Conservation (phyloP, 2,329 filamentous ascomycete species). For the Microcera coccophila region DNA sequence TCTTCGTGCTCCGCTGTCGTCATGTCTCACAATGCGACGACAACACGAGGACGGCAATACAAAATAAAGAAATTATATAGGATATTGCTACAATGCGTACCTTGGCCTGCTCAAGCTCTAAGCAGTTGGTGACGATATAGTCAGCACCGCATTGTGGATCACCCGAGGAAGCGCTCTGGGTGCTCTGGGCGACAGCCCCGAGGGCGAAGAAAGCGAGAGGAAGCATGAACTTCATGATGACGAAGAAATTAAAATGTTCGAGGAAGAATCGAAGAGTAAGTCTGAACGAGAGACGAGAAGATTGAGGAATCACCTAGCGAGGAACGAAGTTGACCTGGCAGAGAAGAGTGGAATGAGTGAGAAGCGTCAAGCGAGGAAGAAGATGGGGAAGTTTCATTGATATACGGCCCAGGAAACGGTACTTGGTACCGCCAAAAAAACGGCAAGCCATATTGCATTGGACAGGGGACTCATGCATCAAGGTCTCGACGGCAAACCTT, state of each 20-base stretch:
- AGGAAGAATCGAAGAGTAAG: slow-evolving; percentile 1
- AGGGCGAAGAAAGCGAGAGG: slow-evolving; percentile 39
- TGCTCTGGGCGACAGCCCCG: slow-evolving; percentile 32
- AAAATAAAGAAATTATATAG: too few species aligned
- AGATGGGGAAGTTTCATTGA: slow-evolving; percentile 4
- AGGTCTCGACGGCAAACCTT: not conserved
- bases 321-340: not conserved
- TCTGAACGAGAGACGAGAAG: not conserved
- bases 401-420: not conserved
- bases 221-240: slow-evolving; percentile 45
- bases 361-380: slow-evolving; percentile 1
- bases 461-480: not conserved
- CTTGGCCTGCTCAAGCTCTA: slow-evolving; percentile 39
- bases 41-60: too few species aligned
- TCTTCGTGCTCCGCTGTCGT: too few species aligned
- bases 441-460: not conserved
- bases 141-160: slow-evolving; percentile 44
- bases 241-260: slow-evolving; percentile 7
- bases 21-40: too few species aligned
- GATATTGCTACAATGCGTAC: too few species aligned
- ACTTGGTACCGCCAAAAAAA: too few species aligned
- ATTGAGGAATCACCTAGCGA: not conserved
- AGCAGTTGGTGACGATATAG: slow-evolving; percentile 45
- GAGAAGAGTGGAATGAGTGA: not conserved
- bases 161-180: slow-evolving; percentile 26